phyloP scores from a whole-genome alignment of 2,329 filamentous ascomycete genomes.

The Pyricularia pennisetigena region DNA sequence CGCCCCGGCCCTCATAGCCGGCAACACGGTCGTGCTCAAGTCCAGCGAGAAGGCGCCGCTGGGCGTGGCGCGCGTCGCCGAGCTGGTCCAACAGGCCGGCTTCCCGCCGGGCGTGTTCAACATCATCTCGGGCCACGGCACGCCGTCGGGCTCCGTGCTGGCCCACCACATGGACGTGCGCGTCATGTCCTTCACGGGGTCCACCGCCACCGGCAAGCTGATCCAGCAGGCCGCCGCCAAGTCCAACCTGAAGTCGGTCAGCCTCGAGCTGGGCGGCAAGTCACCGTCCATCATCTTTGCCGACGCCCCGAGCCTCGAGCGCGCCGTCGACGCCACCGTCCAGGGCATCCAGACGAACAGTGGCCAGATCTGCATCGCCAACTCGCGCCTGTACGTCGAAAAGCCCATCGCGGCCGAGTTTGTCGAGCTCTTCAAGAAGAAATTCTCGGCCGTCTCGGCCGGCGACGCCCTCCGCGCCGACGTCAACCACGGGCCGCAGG shows the following conservation, averaged over 20 bases:
- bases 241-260: conserved; percentile 52
- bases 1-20: conserved; percentile 48
- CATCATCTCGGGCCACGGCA: conserved; percentile 54
- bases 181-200: conserved; percentile 55
- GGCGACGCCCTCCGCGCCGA: conserved; percentile 22
- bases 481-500: conserved; percentile 31
- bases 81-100: conserved; percentile 54
- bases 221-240: conserved; percentile 52
- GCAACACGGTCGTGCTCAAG: conserved; percentile 47
- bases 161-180: conserved; percentile 29
- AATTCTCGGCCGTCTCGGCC: conserved; percentile 27
- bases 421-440: conserved; percentile 30
- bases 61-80: conserved; percentile 45
- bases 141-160: conserved; percentile 11
- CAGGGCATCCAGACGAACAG: conserved; percentile 28
- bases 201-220: conserved; percentile 44
- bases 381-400: conserved; percentile 35
- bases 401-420: conserved; percentile 20
- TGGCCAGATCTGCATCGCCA: conserved; percentile 40
- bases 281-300: conserved; percentile 48
- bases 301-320: conserved; percentile 43
- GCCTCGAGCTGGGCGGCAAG: conserved; percentile 51
- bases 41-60: conserved; percentile 48
- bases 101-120: conserved; percentile 63
- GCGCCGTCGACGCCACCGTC: conserved; percentile 39